A percentile compares a stretch with the other conserved stretches of the same genome.
These are phyloP conservation scores for Paspalum notatum DNA, from an alignment of 176 grass and related monocot species.

Conservation along the genomic window DNA sequence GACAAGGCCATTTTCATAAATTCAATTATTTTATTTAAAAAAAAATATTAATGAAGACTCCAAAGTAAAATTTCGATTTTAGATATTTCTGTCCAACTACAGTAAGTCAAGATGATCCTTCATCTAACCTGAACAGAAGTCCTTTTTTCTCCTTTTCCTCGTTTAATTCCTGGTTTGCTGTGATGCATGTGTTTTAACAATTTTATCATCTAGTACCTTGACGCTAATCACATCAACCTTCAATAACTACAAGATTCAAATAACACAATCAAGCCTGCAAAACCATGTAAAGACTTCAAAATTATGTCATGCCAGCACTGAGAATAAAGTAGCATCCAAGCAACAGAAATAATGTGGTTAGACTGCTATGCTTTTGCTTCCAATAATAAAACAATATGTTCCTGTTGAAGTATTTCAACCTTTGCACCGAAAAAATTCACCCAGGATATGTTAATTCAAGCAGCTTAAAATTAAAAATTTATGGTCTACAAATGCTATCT, in stretches of 20 bases:
- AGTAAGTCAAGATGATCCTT: slow-evolving; percentile 22
- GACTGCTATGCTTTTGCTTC: slow-evolving; percentile 5
- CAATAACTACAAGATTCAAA: not conserved
- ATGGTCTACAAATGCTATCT: not conserved
- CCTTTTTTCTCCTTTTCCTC: not conserved
- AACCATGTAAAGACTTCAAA: not conserved
- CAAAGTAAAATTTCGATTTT: slow-evolving; percentile 13
- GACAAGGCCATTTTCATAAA: slow-evolving; percentile 24
- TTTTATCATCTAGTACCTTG: not conserved
- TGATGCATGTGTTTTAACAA: not conserved
- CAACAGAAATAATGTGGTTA: slow-evolving; percentile 11
- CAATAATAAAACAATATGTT: not conserved
- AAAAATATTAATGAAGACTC: not conserved
- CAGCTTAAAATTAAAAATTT: slow-evolving; percentile 19
- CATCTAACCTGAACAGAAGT: not conserved
- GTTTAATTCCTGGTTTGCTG: not conserved
- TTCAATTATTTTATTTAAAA: slow-evolving; percentile 27
- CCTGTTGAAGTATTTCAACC: not conserved
- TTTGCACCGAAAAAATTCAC: not conserved
- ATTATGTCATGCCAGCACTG: not conserved
- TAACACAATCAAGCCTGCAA: slow-evolving; percentile 10
- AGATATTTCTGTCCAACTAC: not conserved
- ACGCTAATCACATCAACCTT: not conserved
- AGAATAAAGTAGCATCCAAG: slow-evolving; percentile 16
- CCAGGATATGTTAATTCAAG: not conserved